Evolutionary conservation across 1,284 basidiomycete species (phyloP), one percentile per base, ranked within the genome.

Genomic region (Pulchroboletus neoregius): DNA sequence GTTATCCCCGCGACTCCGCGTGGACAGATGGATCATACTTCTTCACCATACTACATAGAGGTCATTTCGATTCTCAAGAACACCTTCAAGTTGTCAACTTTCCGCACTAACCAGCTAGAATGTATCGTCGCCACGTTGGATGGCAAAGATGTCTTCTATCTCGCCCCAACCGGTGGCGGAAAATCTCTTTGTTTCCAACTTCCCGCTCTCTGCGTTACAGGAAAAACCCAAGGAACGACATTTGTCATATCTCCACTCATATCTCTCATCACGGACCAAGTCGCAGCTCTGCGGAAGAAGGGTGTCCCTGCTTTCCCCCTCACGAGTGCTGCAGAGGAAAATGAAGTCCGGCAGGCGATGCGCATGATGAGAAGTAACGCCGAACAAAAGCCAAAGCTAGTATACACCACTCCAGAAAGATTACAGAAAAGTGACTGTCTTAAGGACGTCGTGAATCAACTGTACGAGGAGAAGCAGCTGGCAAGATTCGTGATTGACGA

Each of bases 111-210:
- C 63, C 96, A 98, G 65, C 76, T 91, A 31, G 86, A 91, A 59
- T 93, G 91, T 0, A 91, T 98, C 57, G 79, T 83, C 41, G 86
- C 85, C 3, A 85, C 89, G 0, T 73, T 99, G 64, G 72, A 75
- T 1, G 93, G 88, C 3, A 78, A 75, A 39, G 94, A 99, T 60
- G 91, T 94, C 11, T 94, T 98, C 56, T 91, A 97, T 15, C 76
- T 99, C 6, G 95, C 98, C 84, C 95, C 96, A 0, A 99, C 95
- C 0, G 95, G 95, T 23, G 95, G 94, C 6, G 95, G 94, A 1
- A 98, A 98, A 70, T 87, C 84, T 58, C 70, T 94, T 34, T 92
- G 88, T 55, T 94, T 82, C 58, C 85, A 88, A 59, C 78, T 98
- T 0, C 95, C 95, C 0, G 94, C 94, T 2, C 75, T 96, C 16